phyloP scores from a whole-genome alignment of 176 grass and related monocot genomes.

The Juncus effusus region DNA sequence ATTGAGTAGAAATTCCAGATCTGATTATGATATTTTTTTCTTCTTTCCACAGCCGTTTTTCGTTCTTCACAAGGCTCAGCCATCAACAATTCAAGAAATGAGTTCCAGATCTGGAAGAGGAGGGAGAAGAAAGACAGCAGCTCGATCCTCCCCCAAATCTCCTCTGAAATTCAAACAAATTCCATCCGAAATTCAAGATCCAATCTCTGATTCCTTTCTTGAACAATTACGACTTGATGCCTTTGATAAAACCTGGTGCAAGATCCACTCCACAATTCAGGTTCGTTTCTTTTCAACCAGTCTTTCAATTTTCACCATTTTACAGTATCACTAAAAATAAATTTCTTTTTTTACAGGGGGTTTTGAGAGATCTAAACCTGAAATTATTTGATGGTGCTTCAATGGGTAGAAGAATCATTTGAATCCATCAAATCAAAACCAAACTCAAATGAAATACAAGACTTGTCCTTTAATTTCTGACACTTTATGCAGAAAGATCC shows the following conservation, averaged over 20 bases:
- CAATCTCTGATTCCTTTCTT: slow-evolving; percentile 7
- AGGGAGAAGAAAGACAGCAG: slow-evolving; percentile 30
- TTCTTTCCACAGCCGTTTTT: slow-evolving; percentile 59
- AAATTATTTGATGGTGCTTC: slow-evolving; percentile 72
- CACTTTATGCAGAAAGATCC: slow-evolving; percentile 64
- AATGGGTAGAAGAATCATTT: slow-evolving; percentile 67
- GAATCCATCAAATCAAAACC: slow-evolving; percentile 25
- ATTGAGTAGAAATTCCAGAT: neutral
- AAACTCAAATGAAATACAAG: slow-evolving; percentile 42
- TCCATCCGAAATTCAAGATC: slow-evolving; percentile 6
- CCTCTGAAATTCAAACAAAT: slow-evolving; percentile 31
- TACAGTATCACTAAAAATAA: too few species aligned
- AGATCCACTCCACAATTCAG: slow-evolving; percentile 68
- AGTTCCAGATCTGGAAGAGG: slow-evolving; percentile 29
- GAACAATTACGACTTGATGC: slow-evolving; percentile 60
- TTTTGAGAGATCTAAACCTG: slow-evolving; percentile 67
- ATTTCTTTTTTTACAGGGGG: slow-evolving; percentile 35
- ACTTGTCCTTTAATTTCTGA: slow-evolving; percentile 60
- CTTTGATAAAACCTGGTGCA: slow-evolving; percentile 62
- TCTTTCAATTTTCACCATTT: neutral
- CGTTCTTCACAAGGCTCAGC: slow-evolving; percentile 55
- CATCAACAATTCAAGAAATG: slow-evolving; percentile 19
- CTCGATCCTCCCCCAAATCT: slow-evolving; percentile 25
- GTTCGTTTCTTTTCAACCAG: slow-evolving; percentile 19
- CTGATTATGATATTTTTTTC: neutral